Evolutionary conservation across 2,329 filamentous ascomycete species (phyloP).

Genomic region (Raffaelea albimanens): DNA sequence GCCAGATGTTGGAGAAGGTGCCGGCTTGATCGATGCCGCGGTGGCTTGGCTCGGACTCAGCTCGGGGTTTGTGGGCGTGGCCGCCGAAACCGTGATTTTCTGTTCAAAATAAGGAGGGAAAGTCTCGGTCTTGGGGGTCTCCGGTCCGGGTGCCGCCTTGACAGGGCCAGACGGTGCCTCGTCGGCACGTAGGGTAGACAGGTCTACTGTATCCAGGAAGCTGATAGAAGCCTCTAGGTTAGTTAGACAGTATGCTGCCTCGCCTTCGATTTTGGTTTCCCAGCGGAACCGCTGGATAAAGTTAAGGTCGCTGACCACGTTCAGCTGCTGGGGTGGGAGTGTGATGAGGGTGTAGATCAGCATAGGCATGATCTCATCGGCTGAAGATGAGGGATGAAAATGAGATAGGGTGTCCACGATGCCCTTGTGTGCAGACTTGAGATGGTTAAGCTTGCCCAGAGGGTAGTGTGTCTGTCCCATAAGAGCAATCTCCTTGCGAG

Average conservation of each 20-base stretch:
- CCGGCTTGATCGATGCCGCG: slow-evolving; percentile 14
- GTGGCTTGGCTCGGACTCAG: slow-evolving; percentile 20
- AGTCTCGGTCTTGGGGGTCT: slow-evolving; percentile 39
- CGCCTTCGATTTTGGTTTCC: slow-evolving; percentile 77
- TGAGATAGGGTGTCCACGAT: slow-evolving; percentile 78
- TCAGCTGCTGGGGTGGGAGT: slow-evolving; percentile 72
- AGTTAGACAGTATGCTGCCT: slow-evolving; percentile 91
- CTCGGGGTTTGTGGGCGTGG: slow-evolving; percentile 21
- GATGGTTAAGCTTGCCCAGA: slow-evolving; percentile 78
- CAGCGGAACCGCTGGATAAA: slow-evolving; percentile 91
- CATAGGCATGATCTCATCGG: slow-evolving; percentile 94
- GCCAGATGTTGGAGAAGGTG: slow-evolving; percentile 25
- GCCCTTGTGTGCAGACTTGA: slow-evolving; percentile 82
- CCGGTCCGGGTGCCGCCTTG: slow-evolving; percentile 36
- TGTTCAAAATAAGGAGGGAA: slow-evolving; percentile 40
- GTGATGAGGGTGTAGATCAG: slow-evolving; percentile 95
- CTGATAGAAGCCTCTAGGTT: slow-evolving; percentile 92
- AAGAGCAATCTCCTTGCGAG: slow-evolving; percentile 59
- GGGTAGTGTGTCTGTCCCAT: slow-evolving; percentile 88
- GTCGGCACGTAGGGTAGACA: slow-evolving; percentile 77
- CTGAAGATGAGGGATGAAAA: slow-evolving; percentile 72
- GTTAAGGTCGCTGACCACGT: slow-evolving; percentile 86
- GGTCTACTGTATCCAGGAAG: slow-evolving; percentile 89
- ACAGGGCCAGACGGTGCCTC: slow-evolving; percentile 60
- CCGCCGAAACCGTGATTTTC: slow-evolving; percentile 23